Evolutionary conservation across 208 protist species (phyloP), one percentile per base, ranked within the genome.

Genomic region (Trypanosoma brucei): DNA sequence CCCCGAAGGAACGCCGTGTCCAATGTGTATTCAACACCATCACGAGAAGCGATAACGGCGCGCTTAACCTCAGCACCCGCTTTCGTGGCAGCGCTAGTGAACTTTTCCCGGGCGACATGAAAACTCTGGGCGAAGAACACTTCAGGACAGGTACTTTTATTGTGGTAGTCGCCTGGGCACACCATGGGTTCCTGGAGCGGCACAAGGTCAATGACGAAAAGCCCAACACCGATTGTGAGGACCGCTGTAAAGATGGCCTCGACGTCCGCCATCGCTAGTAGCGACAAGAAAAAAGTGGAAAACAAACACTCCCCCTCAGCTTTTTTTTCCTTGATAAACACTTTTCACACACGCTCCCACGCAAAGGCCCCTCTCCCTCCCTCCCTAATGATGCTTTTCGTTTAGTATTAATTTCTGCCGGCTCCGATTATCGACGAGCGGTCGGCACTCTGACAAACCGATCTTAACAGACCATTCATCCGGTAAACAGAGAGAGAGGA

Each of bases 191-290:
- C 84, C 57, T 94, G 84, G 35, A 90, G 58, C 4, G 88, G 77
- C 0, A 92, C 76, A 30, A 94, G 64, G 51, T 93, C 87, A 57
- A 93, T 83, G 40, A 90, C 76, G 5, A 93, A 69, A 11, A 93
- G 68, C 2, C 86, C 86, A 3, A 76, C 70, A 64, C 77, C 14
- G 39, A 90, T 85, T 34, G 80, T 72, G 33, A 88, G 36, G 31
- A 79, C 6, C 30, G 74, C 78, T n/a, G 58, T 60, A 30, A 86
- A 75, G 3, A 88, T 11, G 67, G 69, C 31, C 54, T 13, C 37
- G n/a, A 37, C 83, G 36, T 70, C 70, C 14, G 60, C 44, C 75
- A 87, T 83, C 68, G 34, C 61, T 58, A 61, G 22, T 22, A 35
- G 30, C 53, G 62, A 75, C 6, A 73, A 14, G 37, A n/a, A 48